Evolutionary conservation across 2,329 filamentous ascomycete genomes (phyloP).

Genomic region (Stachybotrys echinatus): DNA sequence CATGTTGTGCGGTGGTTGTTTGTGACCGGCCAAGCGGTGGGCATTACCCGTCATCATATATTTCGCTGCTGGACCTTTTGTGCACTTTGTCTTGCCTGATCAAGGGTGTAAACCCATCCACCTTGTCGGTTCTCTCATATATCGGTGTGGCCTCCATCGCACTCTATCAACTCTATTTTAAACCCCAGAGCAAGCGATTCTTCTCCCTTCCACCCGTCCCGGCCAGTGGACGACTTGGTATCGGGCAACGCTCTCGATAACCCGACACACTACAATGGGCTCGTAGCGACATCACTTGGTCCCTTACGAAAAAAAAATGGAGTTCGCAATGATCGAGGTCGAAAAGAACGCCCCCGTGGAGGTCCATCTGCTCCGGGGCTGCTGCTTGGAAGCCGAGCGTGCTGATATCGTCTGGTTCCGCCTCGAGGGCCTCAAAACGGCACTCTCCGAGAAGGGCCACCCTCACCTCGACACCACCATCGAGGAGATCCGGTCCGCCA

Average conservation of each 20-base stretch:
- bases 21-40: background rate
- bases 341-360: constrained; percentile 21
- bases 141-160: background rate
- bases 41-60: background rate
- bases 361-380: constrained; percentile 42
- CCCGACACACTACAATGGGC: background rate
- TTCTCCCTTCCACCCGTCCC: background rate
- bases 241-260: background rate
- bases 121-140: background rate
- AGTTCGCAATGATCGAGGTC: constrained; percentile 12
- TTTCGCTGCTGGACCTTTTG: background rate
- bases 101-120: background rate
- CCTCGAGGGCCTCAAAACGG: constrained; percentile 43
- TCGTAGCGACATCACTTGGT: background rate
- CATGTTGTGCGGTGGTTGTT: background rate
- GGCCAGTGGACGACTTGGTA: background rate
- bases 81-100: background rate
- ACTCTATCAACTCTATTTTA: background rate
- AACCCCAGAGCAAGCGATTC: background rate
- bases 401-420: constrained; percentile 41
- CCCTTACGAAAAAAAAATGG: background rate
- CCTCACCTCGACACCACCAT: constrained; percentile 42
- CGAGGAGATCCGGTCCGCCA: constrained; percentile 38
- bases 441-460: constrained; percentile 37
- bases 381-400: constrained; percentile 48